A percentile compares a stretch with the other conserved stretches of the same genome.
These are phyloP conservation scores for Rhazya stricta DNA, from an alignment of 257 asterid species.

Conservation along the genomic window DNA sequence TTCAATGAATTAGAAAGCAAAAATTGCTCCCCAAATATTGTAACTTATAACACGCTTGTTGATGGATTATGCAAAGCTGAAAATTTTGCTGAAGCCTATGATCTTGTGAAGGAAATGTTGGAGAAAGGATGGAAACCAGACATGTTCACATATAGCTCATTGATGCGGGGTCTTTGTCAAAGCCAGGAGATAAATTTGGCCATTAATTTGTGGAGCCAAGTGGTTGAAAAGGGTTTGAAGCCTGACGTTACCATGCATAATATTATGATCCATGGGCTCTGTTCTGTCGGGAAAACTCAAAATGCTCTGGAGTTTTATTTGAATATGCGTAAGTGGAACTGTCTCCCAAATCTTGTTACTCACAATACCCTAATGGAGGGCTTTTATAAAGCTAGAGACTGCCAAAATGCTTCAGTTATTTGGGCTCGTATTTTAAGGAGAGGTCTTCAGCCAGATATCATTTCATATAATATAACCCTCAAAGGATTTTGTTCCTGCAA, in stretches of 20 bases:
- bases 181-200: constrained; percentile 58
- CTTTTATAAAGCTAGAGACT: constrained; percentile 65
- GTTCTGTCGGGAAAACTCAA: constrained; percentile 56
- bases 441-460: constrained; percentile 69
- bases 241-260: constrained; percentile 92
- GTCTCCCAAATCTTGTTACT: constrained; percentile 71
- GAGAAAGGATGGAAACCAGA: constrained; percentile 62
- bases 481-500: constrained; percentile 85
- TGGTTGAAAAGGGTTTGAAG: constrained; percentile 40
- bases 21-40: constrained; percentile 52
- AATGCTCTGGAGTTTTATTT: constrained; percentile 53
- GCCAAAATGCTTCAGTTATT: constrained; percentile 51
- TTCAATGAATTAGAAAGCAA: constrained; percentile 47
- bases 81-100: constrained; percentile 59
- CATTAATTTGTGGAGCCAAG: constrained; percentile 61
- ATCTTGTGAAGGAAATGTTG: constrained; percentile 70
- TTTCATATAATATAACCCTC: constrained; percentile 79
- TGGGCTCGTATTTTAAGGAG: constrained; percentile 78
- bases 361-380: constrained; percentile 93
- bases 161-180: constrained; percentile 75
- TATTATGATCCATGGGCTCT: constrained; percentile 89
- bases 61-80: constrained; percentile 72
- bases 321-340: constrained; percentile 51
- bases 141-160: constrained; percentile 63
- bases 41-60: constrained; percentile 68